Evolutionary conservation across 108 stramenopile species (phyloP).

Genomic region (Cyclotella baltica): DNA sequence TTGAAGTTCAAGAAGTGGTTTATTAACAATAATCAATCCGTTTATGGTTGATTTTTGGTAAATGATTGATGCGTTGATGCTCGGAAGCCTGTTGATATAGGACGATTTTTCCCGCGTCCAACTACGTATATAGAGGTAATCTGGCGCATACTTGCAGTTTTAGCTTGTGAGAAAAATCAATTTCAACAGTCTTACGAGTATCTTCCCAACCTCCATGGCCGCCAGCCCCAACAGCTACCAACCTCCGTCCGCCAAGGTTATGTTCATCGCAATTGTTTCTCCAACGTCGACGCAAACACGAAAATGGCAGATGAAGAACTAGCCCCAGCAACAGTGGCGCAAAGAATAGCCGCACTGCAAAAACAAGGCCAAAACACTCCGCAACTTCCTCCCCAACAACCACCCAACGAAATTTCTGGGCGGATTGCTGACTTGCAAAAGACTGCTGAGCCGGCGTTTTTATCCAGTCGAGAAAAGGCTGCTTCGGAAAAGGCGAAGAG

Average conservation of each 20-base stretch:
- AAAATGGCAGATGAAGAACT: conserved; percentile 28
- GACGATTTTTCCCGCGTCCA: too few relatives aligned
- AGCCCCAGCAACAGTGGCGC: conserved; percentile 29
- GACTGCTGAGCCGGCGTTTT: conserved; percentile 21
- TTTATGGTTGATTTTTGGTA: too few relatives aligned
- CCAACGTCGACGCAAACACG: not conserved
- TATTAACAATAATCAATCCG: too few relatives aligned
- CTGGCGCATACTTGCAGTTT: too few relatives aligned
- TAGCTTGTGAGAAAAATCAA: too few relatives aligned
- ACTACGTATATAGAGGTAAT: too few relatives aligned
- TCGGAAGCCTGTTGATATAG: too few relatives aligned
- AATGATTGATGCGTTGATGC: too few relatives aligned
- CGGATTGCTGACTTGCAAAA: conserved; percentile 41
- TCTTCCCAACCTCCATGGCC: too few relatives aligned
- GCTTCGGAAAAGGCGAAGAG: conserved; percentile 2
- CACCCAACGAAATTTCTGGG: conserved; percentile 20
- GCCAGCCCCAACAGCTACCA: not conserved
- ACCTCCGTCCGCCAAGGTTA: not conserved
- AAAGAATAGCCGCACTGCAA: conserved; percentile 49
- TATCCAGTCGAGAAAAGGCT: conserved; percentile 12
- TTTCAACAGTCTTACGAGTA: too few relatives aligned
- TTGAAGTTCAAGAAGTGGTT: too few relatives aligned
- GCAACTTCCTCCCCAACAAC: not conserved
- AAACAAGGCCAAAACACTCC: conserved; percentile 15
- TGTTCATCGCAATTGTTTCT: not conserved